These are phyloP conservation scores for Ophiostoma tasmaniense DNA, from an alignment of 2,329 filamentous ascomycete genomes.

Conservation along the genomic window DNA sequence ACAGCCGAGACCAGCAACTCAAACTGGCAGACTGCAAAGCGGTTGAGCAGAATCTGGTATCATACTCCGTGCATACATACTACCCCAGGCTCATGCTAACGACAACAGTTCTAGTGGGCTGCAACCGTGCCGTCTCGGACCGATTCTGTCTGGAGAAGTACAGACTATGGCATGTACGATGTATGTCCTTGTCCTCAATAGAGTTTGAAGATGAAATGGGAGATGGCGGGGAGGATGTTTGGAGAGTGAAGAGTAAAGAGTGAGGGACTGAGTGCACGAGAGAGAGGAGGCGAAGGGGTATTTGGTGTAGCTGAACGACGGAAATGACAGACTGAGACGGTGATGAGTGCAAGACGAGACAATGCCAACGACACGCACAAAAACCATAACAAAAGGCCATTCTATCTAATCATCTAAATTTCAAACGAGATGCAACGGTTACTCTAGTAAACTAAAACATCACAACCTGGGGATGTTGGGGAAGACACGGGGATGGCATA, in stretches of 20 bases:
- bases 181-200: too few relatives aligned
- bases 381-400: too few relatives aligned
- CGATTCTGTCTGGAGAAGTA: conserved; percentile 11
- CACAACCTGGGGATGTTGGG: background rate
- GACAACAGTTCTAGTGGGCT: conserved; percentile 16
- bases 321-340: background rate
- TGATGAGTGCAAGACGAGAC: background rate
- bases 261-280: too few relatives aligned
- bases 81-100: conserved; percentile 12
- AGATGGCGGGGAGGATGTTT: background rate
- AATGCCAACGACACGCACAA: background rate
- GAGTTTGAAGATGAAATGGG: background rate
- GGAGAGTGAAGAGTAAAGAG: too few relatives aligned
- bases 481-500: background rate
- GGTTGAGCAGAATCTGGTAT: background rate
- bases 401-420: background rate
- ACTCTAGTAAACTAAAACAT: too few relatives aligned
- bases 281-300: too few relatives aligned
- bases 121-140: conserved; percentile 15
- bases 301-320: background rate
- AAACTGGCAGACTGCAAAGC: background rate
- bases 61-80: background rate
- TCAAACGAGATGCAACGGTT: background rate
- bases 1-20: background rate
- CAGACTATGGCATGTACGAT: background rate